Evolutionary conservation across 163 green algal genomes (phyloP), one percentile per base, ranked within the genome.

Genomic region (Scenedesmus sp.): DNA sequence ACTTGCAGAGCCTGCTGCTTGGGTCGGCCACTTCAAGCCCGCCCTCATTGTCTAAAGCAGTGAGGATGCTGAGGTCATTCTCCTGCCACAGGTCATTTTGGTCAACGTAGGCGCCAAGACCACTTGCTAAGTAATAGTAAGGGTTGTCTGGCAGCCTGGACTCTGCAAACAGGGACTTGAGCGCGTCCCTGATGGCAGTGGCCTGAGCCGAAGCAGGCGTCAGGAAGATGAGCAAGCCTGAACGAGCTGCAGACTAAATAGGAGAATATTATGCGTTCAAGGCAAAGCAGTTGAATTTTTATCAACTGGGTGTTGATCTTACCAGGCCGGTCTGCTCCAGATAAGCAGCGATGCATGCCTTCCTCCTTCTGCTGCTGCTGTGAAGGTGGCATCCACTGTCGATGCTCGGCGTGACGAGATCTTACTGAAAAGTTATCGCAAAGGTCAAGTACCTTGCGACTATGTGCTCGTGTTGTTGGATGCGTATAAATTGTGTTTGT

Each of bases 131-230:
- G 78, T 93, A 93, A 87, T 93, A 91, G 85, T 93, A 95, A 37
- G 94, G 94, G 90, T 88, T 92, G 81, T 83, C 80, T 59, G 94
- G 94, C n/a, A 96, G 94, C 1, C 82, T 86, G 0, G 85, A 83
- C 85, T 94, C 90, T 5, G 72, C 65, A 61, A 96, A 96, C 20
- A 96, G 88, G 37, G 70, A 81, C 81, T 94, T 93, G 46, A 96
- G 88, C 6, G 72, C 79, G 56, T 93, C 90, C 0, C 88, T 76
- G 4, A 95, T 82, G 13, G 91, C 90, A 4, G 78, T 40, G 2
- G 70, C 85, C 92, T 94, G 65, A 65, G 43, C 42, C 61, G 78
- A 24, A 49, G 35, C 35, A 81, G 2, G 20, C 18, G 33, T 43
- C 30, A 13, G 15, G n/a, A 49, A 49, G 16, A 2, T 35, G n/a